Percentiles rank a stretch among this genome's conserved stretches.
These are phyloP conservation scores for Prunus mume DNA, from an alignment of 306 rosid species.

Conservation along the genomic window DNA sequence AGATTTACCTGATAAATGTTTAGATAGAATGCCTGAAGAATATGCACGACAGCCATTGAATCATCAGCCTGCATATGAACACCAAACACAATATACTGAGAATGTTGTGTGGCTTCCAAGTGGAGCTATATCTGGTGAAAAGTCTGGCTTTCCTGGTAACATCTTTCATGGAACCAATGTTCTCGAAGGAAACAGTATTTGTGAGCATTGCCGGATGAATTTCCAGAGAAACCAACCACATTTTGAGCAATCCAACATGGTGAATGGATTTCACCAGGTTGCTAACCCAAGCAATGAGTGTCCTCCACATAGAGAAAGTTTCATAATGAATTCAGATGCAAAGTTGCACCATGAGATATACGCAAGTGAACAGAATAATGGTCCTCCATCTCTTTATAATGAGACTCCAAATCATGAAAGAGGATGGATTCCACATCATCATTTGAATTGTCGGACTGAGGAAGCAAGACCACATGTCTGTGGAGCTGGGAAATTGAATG, in stretches of 20 bases:
- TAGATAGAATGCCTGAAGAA: constrained; percentile 80
- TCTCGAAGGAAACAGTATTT: constrained; percentile 66
- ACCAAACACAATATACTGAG: constrained; percentile 77
- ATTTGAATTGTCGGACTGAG: constrained; percentile 49
- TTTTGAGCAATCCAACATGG: constrained; percentile 53
- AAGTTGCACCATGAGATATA: constrained; percentile 66
- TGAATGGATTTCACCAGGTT: constrained; percentile 56
- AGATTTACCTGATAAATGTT: constrained; percentile 59
- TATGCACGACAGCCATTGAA: constrained; percentile 56
- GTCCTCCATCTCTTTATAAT: constrained; percentile 49
- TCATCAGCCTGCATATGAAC: constrained; percentile 67
- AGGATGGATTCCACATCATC: constrained; percentile 67
- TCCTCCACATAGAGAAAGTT: constrained; percentile 53
- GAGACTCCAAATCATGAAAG: constrained; percentile 65
- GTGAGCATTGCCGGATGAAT: constrained; percentile 68
- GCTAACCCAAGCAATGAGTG: constrained; percentile 59
- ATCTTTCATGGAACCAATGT: constrained; percentile 52
- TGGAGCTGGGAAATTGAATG: constrained; percentile 58
- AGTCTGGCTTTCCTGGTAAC: constrained; percentile 67
- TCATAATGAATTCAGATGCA: constrained; percentile 55
- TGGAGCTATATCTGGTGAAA: constrained; percentile 59
- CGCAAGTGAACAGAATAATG: constrained; percentile 53
- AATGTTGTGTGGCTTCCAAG: constrained; percentile 61
- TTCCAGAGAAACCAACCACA: constrained; percentile 69
- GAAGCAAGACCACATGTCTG: constrained; percentile 53